phyloP scores from a whole-genome alignment of 176 grass and related monocot species.

The Triticum dicoccoides region DNA sequence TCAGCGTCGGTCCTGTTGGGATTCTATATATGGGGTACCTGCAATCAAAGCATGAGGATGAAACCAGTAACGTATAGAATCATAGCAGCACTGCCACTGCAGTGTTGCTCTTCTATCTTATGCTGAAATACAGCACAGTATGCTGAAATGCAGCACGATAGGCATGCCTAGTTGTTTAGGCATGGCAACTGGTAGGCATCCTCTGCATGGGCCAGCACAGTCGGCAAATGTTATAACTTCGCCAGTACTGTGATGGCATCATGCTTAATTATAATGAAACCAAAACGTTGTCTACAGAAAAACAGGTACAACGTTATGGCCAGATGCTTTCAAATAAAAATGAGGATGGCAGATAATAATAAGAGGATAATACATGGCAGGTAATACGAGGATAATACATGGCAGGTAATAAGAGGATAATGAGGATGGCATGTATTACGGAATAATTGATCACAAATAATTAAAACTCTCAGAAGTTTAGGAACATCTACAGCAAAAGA shows the following conservation, averaged over 20 bases:
- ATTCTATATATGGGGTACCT: constrained; percentile 99
- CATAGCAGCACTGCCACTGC: constrained; percentile 41
- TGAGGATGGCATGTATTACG: neutral
- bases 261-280: constrained; percentile 34
- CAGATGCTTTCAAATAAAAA: neutral
- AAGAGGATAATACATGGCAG: too few relatives aligned
- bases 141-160: constrained; percentile 47
- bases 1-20: constrained; percentile 93
- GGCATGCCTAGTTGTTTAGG: constrained; percentile 57
- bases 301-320: constrained; percentile 2
- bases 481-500: neutral
- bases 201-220: constrained; percentile 65
- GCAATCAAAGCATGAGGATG: constrained; percentile 62
- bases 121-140: constrained; percentile 43
- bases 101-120: constrained; percentile 67
- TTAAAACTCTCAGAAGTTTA: neutral
- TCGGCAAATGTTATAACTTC: constrained; percentile 55
- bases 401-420: neutral
- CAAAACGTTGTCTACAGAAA: neutral
- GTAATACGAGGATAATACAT: too few relatives aligned
- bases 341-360: neutral
- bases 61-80: constrained; percentile 64
- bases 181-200: constrained; percentile 69
- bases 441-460: neutral
- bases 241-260: neutral